A percentile compares a stretch with the other conserved stretches of the same genome.
phyloP scores from a whole-genome alignment of 129 eudicot genomes.

The Logfia minima region DNA sequence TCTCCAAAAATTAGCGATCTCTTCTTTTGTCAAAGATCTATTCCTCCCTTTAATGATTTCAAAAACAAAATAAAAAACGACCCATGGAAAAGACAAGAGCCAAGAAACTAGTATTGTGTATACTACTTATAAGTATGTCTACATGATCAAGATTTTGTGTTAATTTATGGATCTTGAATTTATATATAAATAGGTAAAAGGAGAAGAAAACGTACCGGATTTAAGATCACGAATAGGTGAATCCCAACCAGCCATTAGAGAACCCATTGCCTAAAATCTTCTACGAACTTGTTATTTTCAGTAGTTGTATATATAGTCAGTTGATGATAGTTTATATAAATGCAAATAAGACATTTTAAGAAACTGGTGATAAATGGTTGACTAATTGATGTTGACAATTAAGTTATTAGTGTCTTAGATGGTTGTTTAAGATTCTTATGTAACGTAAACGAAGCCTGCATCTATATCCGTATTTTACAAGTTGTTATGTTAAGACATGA shows the following conservation, averaged over 20 bases:
- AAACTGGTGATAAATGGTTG: conserved; percentile 22
- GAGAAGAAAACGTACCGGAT: conserved; percentile 20
- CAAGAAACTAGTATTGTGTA: no score
- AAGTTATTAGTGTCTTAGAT: neutral
- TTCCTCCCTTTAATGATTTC: conserved; percentile 30
- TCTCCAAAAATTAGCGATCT: conserved; percentile 48
- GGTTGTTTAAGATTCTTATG: conserved; percentile 22
- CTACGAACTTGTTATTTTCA: neutral
- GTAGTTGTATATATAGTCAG: conserved; percentile 22
- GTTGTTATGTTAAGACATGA: neutral
- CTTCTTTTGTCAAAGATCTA: conserved; percentile 42
- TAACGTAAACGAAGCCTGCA: conserved; percentile 19
- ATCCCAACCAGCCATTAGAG: conserved; percentile 57
- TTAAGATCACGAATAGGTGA: conserved; percentile 34
- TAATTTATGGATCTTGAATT: no score
- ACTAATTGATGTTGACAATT: conserved; percentile 31
- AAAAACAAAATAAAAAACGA: neutral
- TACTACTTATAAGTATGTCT: neutral
- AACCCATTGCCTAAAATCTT: conserved; percentile 42
- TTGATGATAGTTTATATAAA: conserved; percentile 1
- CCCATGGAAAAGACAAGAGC: neutral
- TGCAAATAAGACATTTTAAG: conserved; percentile 6
- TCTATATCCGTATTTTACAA: conserved; percentile 1
- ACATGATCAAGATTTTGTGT: neutral
- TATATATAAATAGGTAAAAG: neutral